Evolutionary conservation across 495 filamentous ascomycete species (phyloP), one percentile per base, ranked within the genome.

Genomic region (Aspergillus mulundensis): DNA sequence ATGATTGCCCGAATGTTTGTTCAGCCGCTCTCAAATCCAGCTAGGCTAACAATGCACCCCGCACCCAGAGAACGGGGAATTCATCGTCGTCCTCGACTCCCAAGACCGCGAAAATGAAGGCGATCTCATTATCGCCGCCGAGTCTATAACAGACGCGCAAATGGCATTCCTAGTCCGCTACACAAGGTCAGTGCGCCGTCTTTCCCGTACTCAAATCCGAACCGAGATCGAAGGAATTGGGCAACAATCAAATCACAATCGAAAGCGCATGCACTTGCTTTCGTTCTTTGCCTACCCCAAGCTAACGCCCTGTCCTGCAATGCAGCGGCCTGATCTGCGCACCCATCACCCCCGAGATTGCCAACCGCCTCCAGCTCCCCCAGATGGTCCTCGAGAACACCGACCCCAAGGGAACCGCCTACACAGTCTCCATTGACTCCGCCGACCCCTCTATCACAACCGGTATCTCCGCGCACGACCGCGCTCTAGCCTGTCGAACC

Each of bases 101-200:
- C 82, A 87, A 45, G 80, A 85, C 53, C 92, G 94, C 66, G 95
- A 98, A 69, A 97, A 97, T 72, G 95, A 98, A 79, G 95, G 91
- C 63, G 94, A 98, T 74, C 85, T 98, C 23, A 95, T 98, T 70
- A 93, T 97, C 64, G 90, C 95, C 49, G 95, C 91, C 20, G 79
- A 90, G 32, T 81, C 88, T 59, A 76, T 97, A 63, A 97, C 93
- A 19, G 78, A 90, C 15, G 81, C 88, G 49, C 91, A 97, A 70
- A 91, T 92, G 88, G 91, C 91, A 56, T 97, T 97, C 72, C 84
- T 98, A 80, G 83, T 98, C 61, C 89, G 91, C 24, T 83, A 96
- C 67, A 86, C 86, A 15, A 85, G 82, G 78, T 83, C 61, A 57
- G 64, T 57, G 43, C 41, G 50, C 56, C 43, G 48, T 49, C 28